A percentile compares a stretch with the other conserved stretches of the same genome.
These are phyloP conservation scores for Diutina neorugosa DNA, from an alignment of 1,139 yeast genomes.

Conservation along the genomic window DNA sequence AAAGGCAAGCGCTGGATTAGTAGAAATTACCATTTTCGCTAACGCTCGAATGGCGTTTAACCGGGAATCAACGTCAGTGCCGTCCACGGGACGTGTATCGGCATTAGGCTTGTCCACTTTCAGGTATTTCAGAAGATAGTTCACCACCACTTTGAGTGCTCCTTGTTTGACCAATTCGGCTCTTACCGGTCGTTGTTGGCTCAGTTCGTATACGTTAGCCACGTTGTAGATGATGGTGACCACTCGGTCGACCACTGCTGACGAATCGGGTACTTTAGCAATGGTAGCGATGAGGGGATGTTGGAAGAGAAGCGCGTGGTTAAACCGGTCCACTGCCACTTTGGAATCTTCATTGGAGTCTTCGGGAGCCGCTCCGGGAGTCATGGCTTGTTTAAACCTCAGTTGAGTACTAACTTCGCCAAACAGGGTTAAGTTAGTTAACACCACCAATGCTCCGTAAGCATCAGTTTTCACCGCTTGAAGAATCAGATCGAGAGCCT, in stretches of 20 bases:
- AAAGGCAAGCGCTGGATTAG: conserved; percentile 28
- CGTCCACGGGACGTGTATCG: conserved; percentile 13
- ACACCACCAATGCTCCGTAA: conserved; percentile 8
- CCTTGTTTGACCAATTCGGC: conserved; percentile 37
- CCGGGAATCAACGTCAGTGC: conserved; percentile 13
- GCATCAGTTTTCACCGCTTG: conserved; percentile 6
- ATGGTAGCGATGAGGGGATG: background rate
- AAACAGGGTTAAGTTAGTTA: conserved; percentile 6
- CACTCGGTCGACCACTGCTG: background rate
- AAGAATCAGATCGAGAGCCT: conserved; percentile 6
- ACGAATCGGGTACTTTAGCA: background rate
- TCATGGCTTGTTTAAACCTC: conserved; percentile 10
- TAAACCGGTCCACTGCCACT: conserved; percentile 7
- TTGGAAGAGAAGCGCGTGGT: conserved; percentile 1
- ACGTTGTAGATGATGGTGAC: conserved; percentile 10
- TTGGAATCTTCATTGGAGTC: conserved; percentile 8
- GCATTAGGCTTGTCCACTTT: conserved; percentile 11
- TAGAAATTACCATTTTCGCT: conserved; percentile 32
- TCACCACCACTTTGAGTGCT: conserved; percentile 24
- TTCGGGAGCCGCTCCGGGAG: background rate
- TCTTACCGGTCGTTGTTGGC: conserved; percentile 15
- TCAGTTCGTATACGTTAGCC: conserved; percentile 10
- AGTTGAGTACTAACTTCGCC: conserved; percentile 14
- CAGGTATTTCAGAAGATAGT: conserved; percentile 25
- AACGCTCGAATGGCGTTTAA: conserved; percentile 22